Base-by-base conservation (phyloP, 2,329 filamentous ascomycete genomes). In the Anthostomella pinea region DNA sequence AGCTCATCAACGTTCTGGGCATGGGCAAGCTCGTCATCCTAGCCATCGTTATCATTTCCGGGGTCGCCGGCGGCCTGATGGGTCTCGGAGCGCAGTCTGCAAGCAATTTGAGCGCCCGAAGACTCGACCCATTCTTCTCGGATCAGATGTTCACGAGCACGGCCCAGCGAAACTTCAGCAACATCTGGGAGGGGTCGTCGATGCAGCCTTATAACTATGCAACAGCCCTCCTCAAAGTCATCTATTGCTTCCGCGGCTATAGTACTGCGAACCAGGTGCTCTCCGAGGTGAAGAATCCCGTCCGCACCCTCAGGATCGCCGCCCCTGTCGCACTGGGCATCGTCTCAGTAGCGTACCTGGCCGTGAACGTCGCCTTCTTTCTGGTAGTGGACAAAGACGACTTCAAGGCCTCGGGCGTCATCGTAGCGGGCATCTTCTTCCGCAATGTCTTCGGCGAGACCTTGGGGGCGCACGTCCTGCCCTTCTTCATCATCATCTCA, bases 341-440 rank as follows among this genome's bases (percentile, higher is more conserved):
- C 7, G 72, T 77, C n/a, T 69, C 71, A 0, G 53, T 76, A 16
- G 56, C 75, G 1, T 81, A 80, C 52, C 70, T 79, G 56, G 63
- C 78, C 26, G 67, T 71, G 55, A 79, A 78, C 52, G 65, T 78
- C 21, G 72, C 76, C 14, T 79, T 79, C 56, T 79, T 80, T 47
- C 69, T 74, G 3, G 76, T 74, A 6, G 73, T 79, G 1, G 71
- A 75, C 13, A 71, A 71, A 42, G 67, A 74, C 5, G 71, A 78
- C 38, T 75, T 81, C 44, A 60, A 69, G 11, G 58, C 62, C 3
- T 72, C 73, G 0, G 76, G 74, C 13, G 68, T 70, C 15, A 69
- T 77, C 2, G 69, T 78, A 3, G 77, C 76, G 0, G 75, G 72
- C 0, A 64, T 68, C 4, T 78, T 80, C 57, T 79, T 81, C 60